Base-by-base conservation (phyloP, 73 alveolate genomes). In the Paramecium sonneborni region DNA sequence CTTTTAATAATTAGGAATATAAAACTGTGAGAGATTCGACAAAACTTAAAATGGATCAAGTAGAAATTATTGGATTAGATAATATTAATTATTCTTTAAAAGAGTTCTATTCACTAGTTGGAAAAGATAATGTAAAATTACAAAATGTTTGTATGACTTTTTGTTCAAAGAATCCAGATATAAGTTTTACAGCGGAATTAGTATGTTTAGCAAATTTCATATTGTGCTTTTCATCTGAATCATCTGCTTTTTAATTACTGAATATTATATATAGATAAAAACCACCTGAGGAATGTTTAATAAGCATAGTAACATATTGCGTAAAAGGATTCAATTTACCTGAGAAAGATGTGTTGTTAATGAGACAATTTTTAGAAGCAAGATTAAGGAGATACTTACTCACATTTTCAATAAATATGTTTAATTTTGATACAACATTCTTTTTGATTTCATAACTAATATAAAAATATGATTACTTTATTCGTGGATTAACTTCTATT, bases 141-240 rank as follows among this genome's bases (percentile, higher is more conserved):
- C 14, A 74, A 37, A 18, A 28, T 14, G 68, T 74, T 32, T 32
- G 39, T 5, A 30, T 74, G 46, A 35, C 87, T 2, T 74, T 74
- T 35, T 21, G 39, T 38, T 35, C 58, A 32, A 74, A 74, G 35
- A 30, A 74, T 74, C 68, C 87, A 34, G 87, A 74, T 18, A 35
- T 74, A 2, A 35, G 18, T 32, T 74, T 74, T 5, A 74, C 87
- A 12, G 62, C 87, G 1, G 87, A 74, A 6, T n/a, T 74, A 30
- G 68, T 74, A 14, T 21, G 39, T 10, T 43, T 74, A 32, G 38
- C 87, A 12, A 38, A 38, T 5, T 74, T 74, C 10, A 15, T 74
- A 9, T n/a, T 74, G 8, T 74, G 87, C 58, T 74, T 74, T 37
- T 32, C 87, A 30, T 30, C 67, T 74, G 87, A 74, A 74, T 35